Evolutionary conservation across 495 filamentous ascomycete genomes (phyloP), one percentile per base, ranked within the genome.

Genomic region (Delitschia confertaspora): DNA sequence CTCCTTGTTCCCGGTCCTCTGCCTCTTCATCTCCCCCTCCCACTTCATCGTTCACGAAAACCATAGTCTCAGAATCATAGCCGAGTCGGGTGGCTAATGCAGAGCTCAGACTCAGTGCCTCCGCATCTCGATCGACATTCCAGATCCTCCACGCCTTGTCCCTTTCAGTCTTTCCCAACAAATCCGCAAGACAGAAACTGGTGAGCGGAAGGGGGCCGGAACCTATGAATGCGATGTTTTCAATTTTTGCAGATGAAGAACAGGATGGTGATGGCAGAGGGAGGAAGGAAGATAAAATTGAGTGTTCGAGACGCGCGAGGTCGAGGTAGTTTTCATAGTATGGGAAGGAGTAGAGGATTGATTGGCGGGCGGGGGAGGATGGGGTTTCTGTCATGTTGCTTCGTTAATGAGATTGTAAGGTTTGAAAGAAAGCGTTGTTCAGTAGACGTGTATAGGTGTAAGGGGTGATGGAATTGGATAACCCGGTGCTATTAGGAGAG

Each of bases 311-410:
- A 14, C 55, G 56, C 9, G 62, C 52, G 31, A 71, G 61, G 24
- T 64, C 63, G 16, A 61, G 17, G 39, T 71, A 71, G 44, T 71
- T 71, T 13, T 46, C 16, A 44, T 62, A 60, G 51, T 71, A 71
- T 4, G 68, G 65, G 34, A 73, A 73, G 4, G 40, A 36, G 11
- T 26, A 30, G 8, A 67, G 54, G 29, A 42, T n/a, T n/a, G 18
- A 7, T 47, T 52, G 10, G 52, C 58, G 55, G 24, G 26, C 8
- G n/a, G n/a, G 26, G n/a, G 26, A 8, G 26, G 8, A n/a, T 30
- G n/a, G 8, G 26, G 8, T 8, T n/a, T 30, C 8, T 30, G 26
- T n/a, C n/a, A 8, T 8, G 8, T n/a, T 8, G 26, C 8, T n/a
- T 30, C 8, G 26, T 30, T 34, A n/a, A 16, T n/a, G n/a, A n/a